Conservation (phyloP, 139 green algal species). For the Dunaliella primolecta region DNA sequence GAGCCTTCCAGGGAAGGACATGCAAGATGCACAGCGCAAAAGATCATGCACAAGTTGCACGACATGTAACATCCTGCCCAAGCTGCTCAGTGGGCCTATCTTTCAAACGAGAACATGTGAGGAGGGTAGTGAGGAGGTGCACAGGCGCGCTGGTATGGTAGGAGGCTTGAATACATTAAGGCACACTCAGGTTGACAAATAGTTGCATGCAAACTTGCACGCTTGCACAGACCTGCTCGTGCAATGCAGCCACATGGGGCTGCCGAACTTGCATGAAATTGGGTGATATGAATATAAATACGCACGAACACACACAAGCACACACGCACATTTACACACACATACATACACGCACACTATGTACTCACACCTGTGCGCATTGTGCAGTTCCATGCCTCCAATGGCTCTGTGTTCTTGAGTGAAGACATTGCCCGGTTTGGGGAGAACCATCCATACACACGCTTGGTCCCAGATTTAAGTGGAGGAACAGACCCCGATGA, state of each 20-base stretch:
- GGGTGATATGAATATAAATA: neutral
- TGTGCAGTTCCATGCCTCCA: constrained; percentile 53
- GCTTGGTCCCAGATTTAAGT: constrained; percentile 47
- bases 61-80: too few species aligned
- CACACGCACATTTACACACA: neutral
- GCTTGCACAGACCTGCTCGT: neutral
- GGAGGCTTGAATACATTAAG: too few species aligned
- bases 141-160: too few species aligned
- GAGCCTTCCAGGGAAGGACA: neutral
- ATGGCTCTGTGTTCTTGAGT: constrained; percentile 31
- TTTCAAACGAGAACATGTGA: too few species aligned
- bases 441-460: constrained; percentile 50
- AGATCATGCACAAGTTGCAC: neutral
- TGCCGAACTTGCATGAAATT: neutral
- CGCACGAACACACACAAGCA: neutral
- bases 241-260: neutral
- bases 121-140: too few species aligned
- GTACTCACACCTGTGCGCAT: too few species aligned
- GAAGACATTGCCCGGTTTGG: constrained; percentile 42
- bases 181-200: too few species aligned
- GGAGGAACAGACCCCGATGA: constrained; percentile 85
- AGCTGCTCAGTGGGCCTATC: too few species aligned
- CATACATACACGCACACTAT: neutral
- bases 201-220: neutral
- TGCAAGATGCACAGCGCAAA: neutral